phyloP scores from a whole-genome alignment of 805 yeast genomes.

The Spathaspora hagerdaliae region DNA sequence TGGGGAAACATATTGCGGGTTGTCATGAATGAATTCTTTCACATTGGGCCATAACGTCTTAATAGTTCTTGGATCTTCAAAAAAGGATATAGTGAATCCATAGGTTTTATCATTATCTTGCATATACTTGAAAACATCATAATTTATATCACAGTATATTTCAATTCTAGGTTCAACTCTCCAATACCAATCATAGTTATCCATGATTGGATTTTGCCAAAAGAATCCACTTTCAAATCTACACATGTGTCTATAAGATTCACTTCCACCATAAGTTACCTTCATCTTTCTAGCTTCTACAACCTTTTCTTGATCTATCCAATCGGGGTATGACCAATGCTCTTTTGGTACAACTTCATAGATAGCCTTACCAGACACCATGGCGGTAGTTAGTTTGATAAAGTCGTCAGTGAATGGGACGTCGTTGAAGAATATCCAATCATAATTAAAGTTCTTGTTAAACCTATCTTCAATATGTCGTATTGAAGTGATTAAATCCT shows the following conservation, averaged over 20 bases:
- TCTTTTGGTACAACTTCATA: constrained; percentile 80
- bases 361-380: constrained; percentile 72
- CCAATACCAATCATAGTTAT: constrained; percentile 89
- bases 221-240: constrained; percentile 89
- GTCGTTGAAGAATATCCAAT: constrained; percentile 94
- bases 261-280: constrained; percentile 68
- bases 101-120: constrained; percentile 73
- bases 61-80: constrained; percentile 81
- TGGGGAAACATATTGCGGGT: constrained; percentile 58
- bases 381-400: constrained; percentile 57
- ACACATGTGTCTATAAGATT: constrained; percentile 88
- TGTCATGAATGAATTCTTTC: constrained; percentile 57
- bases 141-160: constrained; percentile 77
- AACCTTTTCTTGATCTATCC: constrained; percentile 77
- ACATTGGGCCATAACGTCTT: constrained; percentile 79
- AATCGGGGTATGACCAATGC: constrained; percentile 84
- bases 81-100: constrained; percentile 80
- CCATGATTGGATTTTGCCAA: constrained; percentile 69
- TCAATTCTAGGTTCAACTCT: constrained; percentile 86
- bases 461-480: constrained; percentile 85
- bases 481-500: constrained; percentile 59
- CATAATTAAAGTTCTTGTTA: constrained; percentile 75
- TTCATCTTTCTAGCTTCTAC: constrained; percentile 57
- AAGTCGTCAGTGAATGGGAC: constrained; percentile 81
- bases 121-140: constrained; percentile 84